Conservation (phyloP, 2,329 filamentous ascomycete species). For the Herpotrichia juniperi region DNA sequence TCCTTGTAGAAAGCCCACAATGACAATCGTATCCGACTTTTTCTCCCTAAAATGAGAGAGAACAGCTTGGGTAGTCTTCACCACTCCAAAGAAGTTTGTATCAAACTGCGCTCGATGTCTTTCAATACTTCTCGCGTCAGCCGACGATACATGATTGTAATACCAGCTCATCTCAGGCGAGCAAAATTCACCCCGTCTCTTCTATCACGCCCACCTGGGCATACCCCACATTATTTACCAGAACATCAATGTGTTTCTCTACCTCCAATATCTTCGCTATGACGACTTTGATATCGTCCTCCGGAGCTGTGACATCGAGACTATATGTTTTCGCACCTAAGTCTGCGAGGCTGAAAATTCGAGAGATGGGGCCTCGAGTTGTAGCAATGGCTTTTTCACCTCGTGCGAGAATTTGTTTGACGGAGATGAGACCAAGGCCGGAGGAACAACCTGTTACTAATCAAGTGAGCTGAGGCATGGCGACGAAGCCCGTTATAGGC, state of each 20-base stretch:
- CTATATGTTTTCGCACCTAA: not conserved
- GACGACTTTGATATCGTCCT: not conserved
- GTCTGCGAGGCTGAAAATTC: not conserved
- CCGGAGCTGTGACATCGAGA: not conserved
- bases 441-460: not conserved
- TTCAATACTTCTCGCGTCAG: not conserved
- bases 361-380: not conserved
- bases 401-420: not conserved
- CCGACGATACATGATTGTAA: not conserved
- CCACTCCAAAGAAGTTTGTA: not conserved
- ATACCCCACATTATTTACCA: not conserved
- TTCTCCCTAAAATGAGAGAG: not conserved
- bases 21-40: not conserved
- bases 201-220: not conserved
- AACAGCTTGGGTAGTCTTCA: not conserved
- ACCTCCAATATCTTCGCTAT: not conserved
- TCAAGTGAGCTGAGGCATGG: not conserved
- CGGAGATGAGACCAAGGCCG: not conserved
- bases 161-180: not conserved
- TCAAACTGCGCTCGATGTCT: not conserved
- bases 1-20: not conserved
- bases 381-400: not conserved
- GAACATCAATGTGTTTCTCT: not conserved
- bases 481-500: no score
- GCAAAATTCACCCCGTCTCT: not conserved